Percentiles rank a stretch among this genome's conserved stretches.
Conservation (phyloP, 164 flowering plant species). For the Saururus chinensis region DNA sequence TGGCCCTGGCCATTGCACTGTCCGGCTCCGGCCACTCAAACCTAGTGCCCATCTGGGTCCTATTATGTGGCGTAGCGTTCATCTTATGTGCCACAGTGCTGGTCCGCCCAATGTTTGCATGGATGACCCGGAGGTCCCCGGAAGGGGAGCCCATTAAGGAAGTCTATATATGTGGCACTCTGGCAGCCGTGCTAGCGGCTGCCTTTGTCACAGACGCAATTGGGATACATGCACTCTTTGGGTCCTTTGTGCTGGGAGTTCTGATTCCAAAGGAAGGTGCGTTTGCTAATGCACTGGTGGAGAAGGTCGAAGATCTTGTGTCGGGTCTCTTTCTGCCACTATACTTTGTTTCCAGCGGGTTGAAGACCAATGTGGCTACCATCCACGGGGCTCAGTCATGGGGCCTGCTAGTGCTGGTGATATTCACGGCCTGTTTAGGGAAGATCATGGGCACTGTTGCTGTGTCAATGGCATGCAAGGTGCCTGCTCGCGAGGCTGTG, state of each 20-base stretch:
- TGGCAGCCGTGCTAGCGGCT: conserved; percentile 53
- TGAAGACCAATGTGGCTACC: conserved; percentile 64
- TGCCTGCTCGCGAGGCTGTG: conserved; percentile 46
- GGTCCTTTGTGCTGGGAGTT: conserved; percentile 72
- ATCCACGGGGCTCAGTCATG: conserved; percentile 66
- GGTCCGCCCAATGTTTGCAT: conserved; percentile 35
- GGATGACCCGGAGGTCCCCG: conserved; percentile 40
- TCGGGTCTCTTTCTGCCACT: conserved; percentile 71
- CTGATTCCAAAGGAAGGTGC: conserved; percentile 72
- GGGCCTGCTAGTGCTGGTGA: conserved; percentile 69
- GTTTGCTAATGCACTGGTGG: conserved; percentile 53
- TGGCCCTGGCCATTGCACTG: conserved; percentile 68
- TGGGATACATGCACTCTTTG: conserved; percentile 80
- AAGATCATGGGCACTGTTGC: conserved; percentile 58
- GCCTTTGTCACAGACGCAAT: conserved; percentile 63
- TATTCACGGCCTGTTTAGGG: conserved; percentile 66
- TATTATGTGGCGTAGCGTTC: conserved; percentile 40
- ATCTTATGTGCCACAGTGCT: conserved; percentile 17
- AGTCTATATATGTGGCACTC: conserved; percentile 44
- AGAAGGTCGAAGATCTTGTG: conserved; percentile 77
- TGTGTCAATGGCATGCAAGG: conserved; percentile 35
- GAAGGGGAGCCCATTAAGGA: conserved; percentile 71
- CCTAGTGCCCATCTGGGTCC: conserved; percentile 49
- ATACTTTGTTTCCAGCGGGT: conserved; percentile 72
- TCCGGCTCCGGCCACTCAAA: conserved; percentile 43